Conservation (phyloP, 2,329 filamentous ascomycete species). For the Penicillium thymicola region DNA sequence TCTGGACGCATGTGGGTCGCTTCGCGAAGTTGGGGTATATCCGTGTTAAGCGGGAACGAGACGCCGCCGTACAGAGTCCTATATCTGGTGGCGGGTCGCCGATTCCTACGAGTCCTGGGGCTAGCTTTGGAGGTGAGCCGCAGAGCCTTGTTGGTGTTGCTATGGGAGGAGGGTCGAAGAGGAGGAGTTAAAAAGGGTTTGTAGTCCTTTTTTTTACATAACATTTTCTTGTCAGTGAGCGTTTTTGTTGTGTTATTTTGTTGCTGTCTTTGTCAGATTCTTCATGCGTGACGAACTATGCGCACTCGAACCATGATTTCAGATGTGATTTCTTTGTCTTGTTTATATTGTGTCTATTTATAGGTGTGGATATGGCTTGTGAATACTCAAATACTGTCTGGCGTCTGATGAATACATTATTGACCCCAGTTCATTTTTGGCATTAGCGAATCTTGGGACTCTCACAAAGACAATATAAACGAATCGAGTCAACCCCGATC, state of each 20-base stretch:
- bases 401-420: background rate
- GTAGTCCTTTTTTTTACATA: background rate
- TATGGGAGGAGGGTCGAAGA: constrained; percentile 27
- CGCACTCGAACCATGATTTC: background rate
- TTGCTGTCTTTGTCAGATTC: background rate
- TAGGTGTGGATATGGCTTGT: background rate
- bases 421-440: background rate
- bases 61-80: constrained; percentile 29
- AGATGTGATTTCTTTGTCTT: background rate
- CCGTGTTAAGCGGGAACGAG: constrained; percentile 66
- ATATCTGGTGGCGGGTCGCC: constrained; percentile 20
- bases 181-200: constrained; percentile 25
- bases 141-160: constrained; percentile 39
- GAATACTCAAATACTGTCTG: background rate
- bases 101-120: constrained; percentile 10
- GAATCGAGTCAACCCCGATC: background rate
- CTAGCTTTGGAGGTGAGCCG: constrained; percentile 29
- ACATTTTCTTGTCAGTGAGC: constrained; percentile 2
- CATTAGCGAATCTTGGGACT: background rate
- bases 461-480: background rate
- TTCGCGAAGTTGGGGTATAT: constrained; percentile 87
- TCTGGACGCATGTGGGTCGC: constrained; percentile 80
- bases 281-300: background rate
- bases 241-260: background rate
- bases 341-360: background rate